Conservation (phyloP, 192 early-diverging fungal species). For the Backusella tarrabulga region DNA sequence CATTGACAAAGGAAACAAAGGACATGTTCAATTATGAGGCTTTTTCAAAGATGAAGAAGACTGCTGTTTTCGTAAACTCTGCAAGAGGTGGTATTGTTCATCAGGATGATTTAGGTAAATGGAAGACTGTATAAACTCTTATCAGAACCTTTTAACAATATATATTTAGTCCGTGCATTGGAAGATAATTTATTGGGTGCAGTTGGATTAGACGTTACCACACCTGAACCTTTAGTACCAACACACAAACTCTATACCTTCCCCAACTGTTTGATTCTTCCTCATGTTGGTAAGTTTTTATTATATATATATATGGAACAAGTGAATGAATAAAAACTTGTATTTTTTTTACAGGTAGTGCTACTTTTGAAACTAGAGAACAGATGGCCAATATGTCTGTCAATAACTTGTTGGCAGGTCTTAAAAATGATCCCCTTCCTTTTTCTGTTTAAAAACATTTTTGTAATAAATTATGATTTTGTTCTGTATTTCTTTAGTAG, state of each 20-base stretch:
- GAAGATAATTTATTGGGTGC: constrained; percentile 55
- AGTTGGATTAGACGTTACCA: constrained; percentile 83
- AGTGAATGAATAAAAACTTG: background rate
- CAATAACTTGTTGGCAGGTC: constrained; percentile 19
- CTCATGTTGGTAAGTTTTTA: constrained; percentile 65
- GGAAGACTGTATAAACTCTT: background rate
- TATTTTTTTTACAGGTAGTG: constrained; percentile 47
- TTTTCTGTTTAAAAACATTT: background rate
- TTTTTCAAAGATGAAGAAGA: constrained; percentile 70
- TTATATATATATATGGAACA: background rate
- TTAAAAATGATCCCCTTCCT: constrained; percentile 9
- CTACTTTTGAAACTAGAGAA: constrained; percentile 80
- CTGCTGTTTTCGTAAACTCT: constrained; percentile 75
- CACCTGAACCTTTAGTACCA: constrained; percentile 76
- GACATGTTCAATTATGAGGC: constrained; percentile 66
- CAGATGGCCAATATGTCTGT: constrained; percentile 57
- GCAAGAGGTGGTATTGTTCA: constrained; percentile 79
- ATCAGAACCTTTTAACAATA: background rate
- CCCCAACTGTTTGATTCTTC: constrained; percentile 67
- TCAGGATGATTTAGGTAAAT: constrained; percentile 55
- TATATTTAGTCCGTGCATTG: constrained; percentile 47
- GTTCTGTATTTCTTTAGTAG: background rate
- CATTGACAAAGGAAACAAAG: constrained; percentile 66
- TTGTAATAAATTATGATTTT: background rate
- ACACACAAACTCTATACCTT: constrained; percentile 60